Conservation (phyloP, 2,329 filamentous ascomycete genomes). For the Stachybotrys elegans region DNA sequence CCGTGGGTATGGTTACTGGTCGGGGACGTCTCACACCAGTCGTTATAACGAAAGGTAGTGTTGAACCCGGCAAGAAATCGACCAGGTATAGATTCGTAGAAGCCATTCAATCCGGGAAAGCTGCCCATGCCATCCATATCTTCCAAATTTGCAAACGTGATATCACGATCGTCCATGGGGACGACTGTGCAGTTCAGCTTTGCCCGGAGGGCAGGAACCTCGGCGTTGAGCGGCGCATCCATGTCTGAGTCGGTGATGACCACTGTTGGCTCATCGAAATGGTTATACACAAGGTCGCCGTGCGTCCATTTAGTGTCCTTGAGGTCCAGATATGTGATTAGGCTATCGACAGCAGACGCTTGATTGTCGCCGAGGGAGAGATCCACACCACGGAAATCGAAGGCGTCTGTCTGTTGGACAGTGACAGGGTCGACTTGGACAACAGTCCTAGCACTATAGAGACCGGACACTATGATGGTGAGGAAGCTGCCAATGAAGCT, state of each 20-base stretch:
- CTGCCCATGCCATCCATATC: constrained; percentile 4
- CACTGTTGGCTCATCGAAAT: constrained; percentile 8
- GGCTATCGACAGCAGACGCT: constrained; percentile 16
- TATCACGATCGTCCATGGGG: constrained; percentile 7
- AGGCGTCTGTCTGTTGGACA: constrained; percentile 20
- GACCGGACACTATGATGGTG: constrained; percentile 16
- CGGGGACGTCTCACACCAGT: constrained; percentile 13
- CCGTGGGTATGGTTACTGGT: constrained; percentile 7
- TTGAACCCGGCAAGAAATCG: constrained; percentile 12
- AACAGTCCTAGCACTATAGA: constrained; percentile 20
- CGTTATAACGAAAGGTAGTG: constrained; percentile 11
- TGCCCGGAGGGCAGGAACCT: constrained; percentile 13
- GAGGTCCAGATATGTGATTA: constrained; percentile 21
- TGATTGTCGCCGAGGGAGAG: constrained; percentile 15
- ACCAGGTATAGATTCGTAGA: constrained; percentile 3
- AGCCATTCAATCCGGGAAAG: constrained; percentile 5
- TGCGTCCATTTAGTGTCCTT: constrained; percentile 25
- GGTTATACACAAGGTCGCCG: constrained; percentile 20
- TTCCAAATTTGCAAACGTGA: constrained; percentile 7
- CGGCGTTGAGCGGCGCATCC: constrained; percentile 9
- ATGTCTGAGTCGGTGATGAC: constrained; percentile 5
- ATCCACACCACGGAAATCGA: constrained; percentile 15
- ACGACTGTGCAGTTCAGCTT: constrained; percentile 14
- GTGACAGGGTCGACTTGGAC: constrained; percentile 13
- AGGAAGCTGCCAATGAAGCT: constrained; percentile 15